phyloP scores from a whole-genome alignment of 441 rosid genomes.

The Iberis amara region DNA sequence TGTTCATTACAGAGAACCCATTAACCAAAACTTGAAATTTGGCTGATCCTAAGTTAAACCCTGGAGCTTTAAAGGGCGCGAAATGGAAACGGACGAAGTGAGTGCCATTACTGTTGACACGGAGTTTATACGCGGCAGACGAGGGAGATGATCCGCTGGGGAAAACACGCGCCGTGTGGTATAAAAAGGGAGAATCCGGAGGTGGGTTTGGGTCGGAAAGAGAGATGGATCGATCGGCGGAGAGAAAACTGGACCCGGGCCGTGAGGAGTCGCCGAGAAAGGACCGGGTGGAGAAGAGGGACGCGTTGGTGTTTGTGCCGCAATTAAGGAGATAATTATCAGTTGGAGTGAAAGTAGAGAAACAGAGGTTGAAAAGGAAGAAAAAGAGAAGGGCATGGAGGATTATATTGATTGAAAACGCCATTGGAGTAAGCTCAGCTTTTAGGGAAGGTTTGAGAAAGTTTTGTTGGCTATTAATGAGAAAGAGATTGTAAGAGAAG shows the following conservation, averaged over 20 bases:
- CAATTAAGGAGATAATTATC: conserved; percentile 74
- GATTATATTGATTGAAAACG: conserved; percentile 26
- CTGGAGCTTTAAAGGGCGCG: conserved; percentile 59
- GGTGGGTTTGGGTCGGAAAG: conserved; percentile 46
- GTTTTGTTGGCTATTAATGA: neutral
- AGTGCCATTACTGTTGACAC: conserved; percentile 37
- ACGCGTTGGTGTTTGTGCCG: conserved; percentile 49
- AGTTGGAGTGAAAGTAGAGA: conserved; percentile 47
- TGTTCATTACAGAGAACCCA: conserved; percentile 42
- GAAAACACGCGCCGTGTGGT: conserved; percentile 60
- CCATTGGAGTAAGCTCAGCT: conserved; percentile 25
- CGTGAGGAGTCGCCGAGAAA: conserved; percentile 50
- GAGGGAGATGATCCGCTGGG: conserved; percentile 32
- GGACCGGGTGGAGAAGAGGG: conserved; percentile 43
- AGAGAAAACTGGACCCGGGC: conserved; percentile 35
- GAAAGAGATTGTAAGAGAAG: neutral
- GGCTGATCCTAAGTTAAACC: conserved; percentile 44
- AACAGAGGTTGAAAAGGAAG: conserved; percentile 21
- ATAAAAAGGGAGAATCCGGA: conserved; percentile 41
- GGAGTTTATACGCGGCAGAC: conserved; percentile 34
- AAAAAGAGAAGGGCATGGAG: conserved; percentile 28
- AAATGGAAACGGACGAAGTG: conserved; percentile 88
- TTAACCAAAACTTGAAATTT: conserved; percentile 49
- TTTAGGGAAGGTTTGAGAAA: neutral
- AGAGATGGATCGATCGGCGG: conserved; percentile 41